phyloP scores from a whole-genome alignment of 257 asterid genomes.

The Henckelia pumila region DNA sequence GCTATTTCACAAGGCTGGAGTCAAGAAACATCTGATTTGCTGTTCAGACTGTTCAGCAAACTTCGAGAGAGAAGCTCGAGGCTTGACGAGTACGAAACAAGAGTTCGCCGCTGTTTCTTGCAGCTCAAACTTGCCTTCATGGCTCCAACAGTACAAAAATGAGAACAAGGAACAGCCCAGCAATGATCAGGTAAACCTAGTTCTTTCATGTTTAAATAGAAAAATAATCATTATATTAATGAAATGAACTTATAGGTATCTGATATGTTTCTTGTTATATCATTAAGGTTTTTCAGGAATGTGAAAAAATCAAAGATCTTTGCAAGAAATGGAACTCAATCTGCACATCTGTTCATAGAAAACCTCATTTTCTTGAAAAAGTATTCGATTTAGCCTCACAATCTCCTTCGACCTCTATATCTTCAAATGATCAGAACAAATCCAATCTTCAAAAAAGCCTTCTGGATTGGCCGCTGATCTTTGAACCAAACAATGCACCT shows the following conservation, averaged over 20 bases:
- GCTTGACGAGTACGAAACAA: slow-evolving; percentile 29
- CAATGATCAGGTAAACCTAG: slow-evolving; percentile 41
- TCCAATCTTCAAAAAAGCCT: slow-evolving; percentile 40
- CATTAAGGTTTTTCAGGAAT: slow-evolving; percentile 44
- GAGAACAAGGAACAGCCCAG: slow-evolving; percentile 37
- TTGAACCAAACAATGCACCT: slow-evolving; percentile 35
- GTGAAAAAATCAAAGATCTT: slow-evolving; percentile 51
- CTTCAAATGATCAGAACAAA: slow-evolving; percentile 50
- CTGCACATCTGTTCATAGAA: slow-evolving; percentile 68
- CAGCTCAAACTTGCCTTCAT: slow-evolving; percentile 66
- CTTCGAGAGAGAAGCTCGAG: slow-evolving; percentile 66
- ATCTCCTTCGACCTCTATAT: slow-evolving; percentile 68
- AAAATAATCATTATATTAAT: neutral
- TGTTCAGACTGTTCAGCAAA: slow-evolving; percentile 70
- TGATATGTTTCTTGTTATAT: slow-evolving; percentile 15
- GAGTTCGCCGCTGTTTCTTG: slow-evolving; percentile 30
- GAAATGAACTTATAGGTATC: neutral
- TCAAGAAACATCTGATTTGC: slow-evolving; percentile 60
- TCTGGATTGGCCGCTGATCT: slow-evolving; percentile 46
- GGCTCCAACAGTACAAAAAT: slow-evolving; percentile 80
- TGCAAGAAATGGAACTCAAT: slow-evolving; percentile 92
- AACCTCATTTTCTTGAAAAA: slow-evolving; percentile 61
- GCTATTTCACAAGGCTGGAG: slow-evolving; percentile 37
- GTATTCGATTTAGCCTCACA: slow-evolving; percentile 44
- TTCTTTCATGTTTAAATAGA: neutral